Evolutionary conservation across 2,329 filamentous ascomycete genomes (phyloP).

Genomic region (Fusarium coffeatum): DNA sequence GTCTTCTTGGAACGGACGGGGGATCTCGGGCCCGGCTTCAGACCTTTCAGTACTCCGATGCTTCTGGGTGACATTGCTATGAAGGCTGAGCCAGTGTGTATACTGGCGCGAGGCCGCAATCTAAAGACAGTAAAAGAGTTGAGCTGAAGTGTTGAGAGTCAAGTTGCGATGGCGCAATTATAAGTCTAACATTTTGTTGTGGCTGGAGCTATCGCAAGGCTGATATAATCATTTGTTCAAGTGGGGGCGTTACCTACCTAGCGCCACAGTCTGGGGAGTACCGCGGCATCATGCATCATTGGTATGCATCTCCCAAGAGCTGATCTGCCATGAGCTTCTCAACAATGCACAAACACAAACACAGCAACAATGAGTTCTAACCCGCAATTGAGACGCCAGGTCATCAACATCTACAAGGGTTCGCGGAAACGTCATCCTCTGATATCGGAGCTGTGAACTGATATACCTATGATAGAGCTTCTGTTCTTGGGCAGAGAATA

Average conservation of each 20-base stretch:
- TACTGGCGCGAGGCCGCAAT: not conserved
- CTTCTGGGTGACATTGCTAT: not conserved
- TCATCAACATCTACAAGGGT: conserved; percentile 93
- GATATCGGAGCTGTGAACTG: not conserved
- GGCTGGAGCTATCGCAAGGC: conserved; percentile 35
- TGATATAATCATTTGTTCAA: not conserved
- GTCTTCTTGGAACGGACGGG: not conserved
- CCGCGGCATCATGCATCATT: conserved; percentile 23
- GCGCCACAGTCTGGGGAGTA: conserved; percentile 29
- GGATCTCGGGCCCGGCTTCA: not conserved
- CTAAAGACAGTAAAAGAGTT: not conserved
- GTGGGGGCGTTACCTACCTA: conserved; percentile 14
- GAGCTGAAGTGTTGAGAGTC: not conserved
- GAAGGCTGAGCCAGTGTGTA: too few relatives aligned
- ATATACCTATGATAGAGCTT: conserved; percentile 72
- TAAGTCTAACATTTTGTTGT: conserved; percentile 10
- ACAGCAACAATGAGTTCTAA: conserved; percentile 53
- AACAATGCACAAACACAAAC: conserved; percentile 11
- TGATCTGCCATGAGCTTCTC: not conserved
- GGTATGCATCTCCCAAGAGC: not conserved
- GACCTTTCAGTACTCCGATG: not conserved
- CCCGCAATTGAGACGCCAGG: conserved; percentile 75
- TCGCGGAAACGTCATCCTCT: not conserved
- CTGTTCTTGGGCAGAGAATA: conserved; percentile 88
- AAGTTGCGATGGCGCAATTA: not conserved